Evolutionary conservation across 2,329 filamentous ascomycete species (phyloP), one percentile per base, ranked within the genome.

Genomic region (Diaporthe sp.): DNA sequence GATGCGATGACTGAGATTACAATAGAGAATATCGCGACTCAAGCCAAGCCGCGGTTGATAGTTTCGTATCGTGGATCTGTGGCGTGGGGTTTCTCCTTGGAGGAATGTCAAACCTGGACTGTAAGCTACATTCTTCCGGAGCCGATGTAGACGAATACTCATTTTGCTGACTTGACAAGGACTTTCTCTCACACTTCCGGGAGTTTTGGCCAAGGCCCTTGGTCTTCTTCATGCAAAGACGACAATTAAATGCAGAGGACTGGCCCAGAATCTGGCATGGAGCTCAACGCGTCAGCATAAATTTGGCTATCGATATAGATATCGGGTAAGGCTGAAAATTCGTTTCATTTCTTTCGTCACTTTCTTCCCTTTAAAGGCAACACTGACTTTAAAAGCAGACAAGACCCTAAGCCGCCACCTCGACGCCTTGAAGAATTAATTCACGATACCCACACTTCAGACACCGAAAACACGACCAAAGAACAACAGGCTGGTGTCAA

Each of bases 201-300:
- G 59, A 63, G 8, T 47, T 47, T 17, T 63, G 59, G 39, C 59
- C 59, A 12, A 63, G 39, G 10, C 58, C 39, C 2, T 7, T 47
- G 25, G 59, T 63, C 9, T 47, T 63, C 39, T 63, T 63, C 17
- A 44, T 63, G 15, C 15, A 44, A 32, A 63, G 17, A 32, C 25
- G 39, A 39, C 59, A 44, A 44, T 2, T 63, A 9, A 17, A 42
- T 47, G 59, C 25, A 17, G 39, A 63, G 12, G 59, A 63, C 39
- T 44, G 59, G 59, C 59, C 59, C 25, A 63, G 59, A 22, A 63
- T 44, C 39, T 63, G 59, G 39, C 59, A 63, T 1, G 25, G 39
- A 1, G 59, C 39, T 30, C 59, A 63, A 25, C 39, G 59, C 17
- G 59, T 63, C 9, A 44, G 25, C 35, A 19, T 17, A 17, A 44